Evolutionary conservation across 169 alveolate species (phyloP).

Genomic region (Cystoisospora suis): DNA sequence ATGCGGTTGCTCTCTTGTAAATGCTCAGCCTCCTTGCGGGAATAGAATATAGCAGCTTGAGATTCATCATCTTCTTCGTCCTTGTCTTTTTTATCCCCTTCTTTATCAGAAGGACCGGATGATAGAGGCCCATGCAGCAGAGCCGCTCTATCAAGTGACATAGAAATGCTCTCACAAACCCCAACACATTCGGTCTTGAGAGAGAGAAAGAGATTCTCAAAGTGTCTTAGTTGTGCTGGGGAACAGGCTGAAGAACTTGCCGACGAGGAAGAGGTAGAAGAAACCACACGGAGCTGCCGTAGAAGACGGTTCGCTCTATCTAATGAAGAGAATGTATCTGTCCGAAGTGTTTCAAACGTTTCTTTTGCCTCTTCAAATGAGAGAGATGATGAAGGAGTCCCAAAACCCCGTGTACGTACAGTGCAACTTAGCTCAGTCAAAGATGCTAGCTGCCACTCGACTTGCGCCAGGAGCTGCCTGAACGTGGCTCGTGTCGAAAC

Average conservation of each 20-base stretch:
- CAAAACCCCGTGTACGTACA: constrained; percentile 15
- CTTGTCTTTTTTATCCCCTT: neutral
- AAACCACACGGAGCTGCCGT: neutral
- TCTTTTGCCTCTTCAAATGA: neutral
- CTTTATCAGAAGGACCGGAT: neutral
- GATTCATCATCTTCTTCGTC: neutral
- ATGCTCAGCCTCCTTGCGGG: neutral
- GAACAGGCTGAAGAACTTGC: neutral
- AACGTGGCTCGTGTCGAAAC: constrained; percentile 18
- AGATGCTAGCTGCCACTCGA: constrained; percentile 14
- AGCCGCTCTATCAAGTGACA: neutral
- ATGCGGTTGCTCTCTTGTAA: constrained; percentile 22
- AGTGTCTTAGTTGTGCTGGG: constrained; percentile 20
- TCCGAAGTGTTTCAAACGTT: neutral
- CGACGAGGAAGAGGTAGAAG: neutral
- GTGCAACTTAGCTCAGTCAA: constrained; percentile 1
- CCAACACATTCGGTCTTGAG: neutral
- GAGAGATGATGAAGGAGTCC: neutral
- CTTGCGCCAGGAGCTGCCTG: constrained; percentile 34
- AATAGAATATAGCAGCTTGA: neutral
- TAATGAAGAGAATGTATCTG: neutral
- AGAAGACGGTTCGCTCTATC: neutral
- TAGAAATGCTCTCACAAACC: neutral
- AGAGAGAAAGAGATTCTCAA: neutral
- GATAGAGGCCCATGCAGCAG: constrained; percentile 28